These are phyloP conservation scores for Dioszegia crocea DNA, from an alignment of 768 basidiomycete species.

Conservation along the genomic window DNA sequence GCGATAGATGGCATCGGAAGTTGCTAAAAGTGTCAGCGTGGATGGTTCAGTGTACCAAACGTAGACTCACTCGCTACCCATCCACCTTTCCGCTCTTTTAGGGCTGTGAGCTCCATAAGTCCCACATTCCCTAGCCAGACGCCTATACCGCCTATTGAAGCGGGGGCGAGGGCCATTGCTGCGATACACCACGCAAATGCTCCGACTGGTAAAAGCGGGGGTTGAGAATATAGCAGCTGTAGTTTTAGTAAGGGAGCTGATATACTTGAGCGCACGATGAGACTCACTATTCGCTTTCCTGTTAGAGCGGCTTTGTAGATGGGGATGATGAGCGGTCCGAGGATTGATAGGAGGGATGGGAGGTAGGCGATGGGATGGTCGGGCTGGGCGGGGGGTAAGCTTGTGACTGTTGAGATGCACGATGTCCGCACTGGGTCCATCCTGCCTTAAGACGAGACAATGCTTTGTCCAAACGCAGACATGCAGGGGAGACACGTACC, in stretches of 20 bases:
- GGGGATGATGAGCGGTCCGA: constrained; percentile 37
- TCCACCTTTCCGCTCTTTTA: constrained; percentile 32
- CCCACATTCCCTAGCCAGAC: constrained; percentile 44
- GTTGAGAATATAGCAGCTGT: constrained; percentile 43
- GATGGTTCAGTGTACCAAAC: neutral
- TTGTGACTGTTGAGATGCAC: too few relatives aligned
- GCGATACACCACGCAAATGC: constrained; percentile 45
- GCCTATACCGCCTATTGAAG: constrained; percentile 1
- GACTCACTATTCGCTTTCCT: constrained; percentile 41
- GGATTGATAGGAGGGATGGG: constrained; percentile 24
- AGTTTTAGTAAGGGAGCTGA: neutral
- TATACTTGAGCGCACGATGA: neutral
- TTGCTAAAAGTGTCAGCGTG: constrained; percentile 21
- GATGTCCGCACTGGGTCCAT: too few relatives aligned
- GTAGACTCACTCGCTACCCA: constrained; percentile 46
- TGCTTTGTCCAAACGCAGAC: too few relatives aligned
- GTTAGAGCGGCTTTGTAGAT: constrained; percentile 41
- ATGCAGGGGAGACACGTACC: neutral
- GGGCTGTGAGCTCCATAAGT: constrained; percentile 34
- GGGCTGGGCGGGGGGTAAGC: too few relatives aligned
- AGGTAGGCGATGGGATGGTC: constrained; percentile 39
- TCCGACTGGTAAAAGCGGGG: constrained; percentile 38
- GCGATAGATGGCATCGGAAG: constrained; percentile 44
- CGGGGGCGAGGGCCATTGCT: constrained; percentile 31
- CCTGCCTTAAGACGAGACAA: too few relatives aligned